These are phyloP conservation scores for Thelephora ganbajun DNA, from an alignment of 768 basidiomycete species.

Conservation along the genomic window DNA sequence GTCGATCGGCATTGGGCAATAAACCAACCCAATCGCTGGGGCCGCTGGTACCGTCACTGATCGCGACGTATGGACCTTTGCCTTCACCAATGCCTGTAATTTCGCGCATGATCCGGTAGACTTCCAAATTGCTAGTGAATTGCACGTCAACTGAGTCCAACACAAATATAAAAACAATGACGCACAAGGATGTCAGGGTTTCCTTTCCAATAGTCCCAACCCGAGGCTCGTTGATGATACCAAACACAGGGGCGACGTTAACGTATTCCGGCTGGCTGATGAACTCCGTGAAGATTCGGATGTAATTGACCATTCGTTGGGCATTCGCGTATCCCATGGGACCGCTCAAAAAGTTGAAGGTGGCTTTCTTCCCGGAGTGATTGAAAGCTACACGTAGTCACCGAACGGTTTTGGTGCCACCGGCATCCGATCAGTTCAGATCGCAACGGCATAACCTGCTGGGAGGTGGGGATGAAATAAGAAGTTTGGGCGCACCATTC, in stretches of 20 bases:
- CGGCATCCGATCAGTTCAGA: too few species aligned
- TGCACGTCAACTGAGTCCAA: conserved; percentile 17
- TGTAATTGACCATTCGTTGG: conserved; percentile 64
- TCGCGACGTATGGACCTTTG: conserved; percentile 41
- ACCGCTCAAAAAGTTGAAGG: conserved; percentile 51
- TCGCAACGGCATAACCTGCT: neutral
- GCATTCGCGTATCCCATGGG: conserved; percentile 88
- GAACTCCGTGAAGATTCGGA: conserved; percentile 71
- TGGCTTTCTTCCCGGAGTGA: conserved; percentile 46
- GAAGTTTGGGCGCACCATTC: conserved; percentile 34
- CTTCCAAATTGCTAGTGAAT: conserved; percentile 38
- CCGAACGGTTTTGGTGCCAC: neutral
- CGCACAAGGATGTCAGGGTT: conserved; percentile 48
- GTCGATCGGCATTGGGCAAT: conserved; percentile 24
- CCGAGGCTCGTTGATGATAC: conserved; percentile 54
- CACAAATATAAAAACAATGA: conserved; percentile 9
- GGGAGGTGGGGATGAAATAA: neutral
- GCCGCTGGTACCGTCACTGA: conserved; percentile 45
- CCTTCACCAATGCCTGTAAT: conserved; percentile 67
- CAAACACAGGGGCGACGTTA: conserved; percentile 47
- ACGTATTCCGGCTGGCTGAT: conserved; percentile 65
- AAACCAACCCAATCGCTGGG: conserved; percentile 28
- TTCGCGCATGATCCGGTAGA: conserved; percentile 53
- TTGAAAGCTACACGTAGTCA: conserved; percentile 27
- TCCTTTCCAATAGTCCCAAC: conserved; percentile 39